Base-by-base conservation (phyloP, 306 rosid genomes). In the Canavalia ensiformis region DNA sequence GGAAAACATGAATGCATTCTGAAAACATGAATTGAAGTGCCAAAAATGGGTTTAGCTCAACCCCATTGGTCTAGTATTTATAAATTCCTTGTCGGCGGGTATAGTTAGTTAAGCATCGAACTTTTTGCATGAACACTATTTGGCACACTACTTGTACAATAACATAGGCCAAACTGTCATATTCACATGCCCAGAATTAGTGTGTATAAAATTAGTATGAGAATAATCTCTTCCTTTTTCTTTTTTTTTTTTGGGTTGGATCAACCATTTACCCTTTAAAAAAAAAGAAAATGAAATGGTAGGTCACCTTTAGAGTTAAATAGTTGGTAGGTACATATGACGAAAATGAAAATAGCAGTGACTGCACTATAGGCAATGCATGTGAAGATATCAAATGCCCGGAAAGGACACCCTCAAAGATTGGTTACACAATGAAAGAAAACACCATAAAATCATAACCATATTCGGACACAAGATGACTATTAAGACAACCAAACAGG, bases 361-460 rank as follows among this genome's bases (percentile, higher is more conserved):
- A 70, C 47, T 51, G 5, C 25, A 60, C 68, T 6, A 18, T 18
- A 55, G 74, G 79, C 60, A 52, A 33, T 62, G 63, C 79, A 77
- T 77, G 81, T 81, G 75, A 41, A 51, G 68, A 52, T 11, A 66
- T 74, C 33, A 65, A 74, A 57, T 41, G 54, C 8, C 3, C 2
- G 29, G 55, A 62, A 50, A 73, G 28, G 65, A 49, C 72, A 25
- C 6, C 33, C 6, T 59, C 45, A 79, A 31, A 37, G 1, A 35
- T 4, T n/a, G 30, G 7, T 46, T n/a, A 78, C 44, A 28, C 8
- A 65, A 66, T 52, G 42, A 34, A 5, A 64, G n/a, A 49, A 64
- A 76, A 76, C 46, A 76, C 13, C 57, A 46, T 2, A 4, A 8
- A 47, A 60, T 3, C 71, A 13, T 41, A 67, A 31, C 67, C 55